Percentiles rank a stretch among this genome's conserved stretches.
Conservation (phyloP, 2,329 filamentous ascomycete species). For the Lecanoromycetidae sp. region DNA sequence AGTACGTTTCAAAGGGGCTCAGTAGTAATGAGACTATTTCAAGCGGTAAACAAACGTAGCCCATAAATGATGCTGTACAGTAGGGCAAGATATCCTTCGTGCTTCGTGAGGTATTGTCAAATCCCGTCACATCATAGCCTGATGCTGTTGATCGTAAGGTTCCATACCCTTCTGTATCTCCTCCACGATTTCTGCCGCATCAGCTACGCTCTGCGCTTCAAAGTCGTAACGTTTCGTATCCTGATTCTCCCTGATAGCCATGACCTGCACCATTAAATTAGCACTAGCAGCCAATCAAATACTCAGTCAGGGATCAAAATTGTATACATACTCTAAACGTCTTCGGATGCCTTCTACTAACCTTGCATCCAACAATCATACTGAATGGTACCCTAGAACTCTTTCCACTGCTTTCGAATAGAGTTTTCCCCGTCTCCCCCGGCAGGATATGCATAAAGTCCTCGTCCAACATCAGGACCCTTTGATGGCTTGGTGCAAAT, state of each 20-base stretch:
- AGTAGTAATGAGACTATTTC: too few relatives aligned
- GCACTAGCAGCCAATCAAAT: background rate
- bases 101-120: too few relatives aligned
- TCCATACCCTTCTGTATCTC: conserved; percentile 36
- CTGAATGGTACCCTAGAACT: conserved; percentile 52
- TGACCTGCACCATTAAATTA: conserved; percentile 18
- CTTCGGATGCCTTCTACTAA: conserved; percentile 51
- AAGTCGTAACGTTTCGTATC: conserved; percentile 54
- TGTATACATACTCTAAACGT: conserved; percentile 41
- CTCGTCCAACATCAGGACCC: conserved; percentile 50
- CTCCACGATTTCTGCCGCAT: conserved; percentile 50
- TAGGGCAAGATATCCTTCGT: too few relatives aligned
- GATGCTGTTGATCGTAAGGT: conserved; percentile 10
- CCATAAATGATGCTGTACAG: too few relatives aligned
- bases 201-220: conserved; percentile 44
- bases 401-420: conserved; percentile 37
- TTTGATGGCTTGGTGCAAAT: conserved; percentile 48
- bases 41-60: too few relatives aligned
- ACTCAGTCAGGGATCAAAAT: background rate
- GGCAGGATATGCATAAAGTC: conserved; percentile 57
- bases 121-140: background rate
- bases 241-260: conserved; percentile 49
- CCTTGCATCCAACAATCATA: conserved; percentile 53
- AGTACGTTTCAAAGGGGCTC: too few relatives aligned
- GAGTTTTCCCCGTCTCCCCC: conserved; percentile 40